Percentiles rank a stretch among this genome's conserved stretches.
These are phyloP conservation scores for Eucalyptus shirleyi DNA, from an alignment of 345 rosid species.

Conservation along the genomic window DNA sequence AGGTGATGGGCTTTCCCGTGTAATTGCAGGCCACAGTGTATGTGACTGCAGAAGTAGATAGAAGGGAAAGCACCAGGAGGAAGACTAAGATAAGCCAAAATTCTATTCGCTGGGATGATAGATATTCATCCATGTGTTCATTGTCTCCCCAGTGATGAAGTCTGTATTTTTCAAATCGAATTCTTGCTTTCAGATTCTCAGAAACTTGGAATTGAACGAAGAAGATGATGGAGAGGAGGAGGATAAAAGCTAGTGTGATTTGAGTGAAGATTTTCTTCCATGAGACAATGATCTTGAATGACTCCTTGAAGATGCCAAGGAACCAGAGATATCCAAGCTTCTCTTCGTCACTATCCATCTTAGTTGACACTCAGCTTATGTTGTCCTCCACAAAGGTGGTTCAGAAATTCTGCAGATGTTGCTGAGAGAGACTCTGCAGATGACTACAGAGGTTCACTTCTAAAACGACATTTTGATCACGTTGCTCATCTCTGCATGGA, in stretches of 20 bases:
- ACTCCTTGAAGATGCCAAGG: slow-evolving; percentile 22
- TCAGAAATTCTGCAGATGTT: neutral
- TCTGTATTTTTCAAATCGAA: neutral
- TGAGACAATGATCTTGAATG: slow-evolving; percentile 30
- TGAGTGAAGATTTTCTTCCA: slow-evolving; percentile 28
- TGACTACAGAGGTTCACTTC: neutral
- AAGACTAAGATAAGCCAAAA: slow-evolving; percentile 15
- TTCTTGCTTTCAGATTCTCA: neutral
- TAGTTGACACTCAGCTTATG: neutral
- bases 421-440: neutral
- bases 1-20: slow-evolving; percentile 12
- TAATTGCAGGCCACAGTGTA: slow-evolving; percentile 28
- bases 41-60: slow-evolving; percentile 34
- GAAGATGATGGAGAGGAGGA: slow-evolving; percentile 30
- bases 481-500: neutral
- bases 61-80: slow-evolving; percentile 26
- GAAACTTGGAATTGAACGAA: slow-evolving; percentile 17
- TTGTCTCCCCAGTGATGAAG: neutral
- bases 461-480: neutral
- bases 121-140: neutral
- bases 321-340: slow-evolving; percentile 32
- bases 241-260: slow-evolving; percentile 27
- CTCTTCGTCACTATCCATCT: slow-evolving; percentile 35
- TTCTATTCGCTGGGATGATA: neutral
- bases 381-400: neutral